phyloP scores from a whole-genome alignment of 1,139 yeast species.

The Geotrichum bryndzae region DNA sequence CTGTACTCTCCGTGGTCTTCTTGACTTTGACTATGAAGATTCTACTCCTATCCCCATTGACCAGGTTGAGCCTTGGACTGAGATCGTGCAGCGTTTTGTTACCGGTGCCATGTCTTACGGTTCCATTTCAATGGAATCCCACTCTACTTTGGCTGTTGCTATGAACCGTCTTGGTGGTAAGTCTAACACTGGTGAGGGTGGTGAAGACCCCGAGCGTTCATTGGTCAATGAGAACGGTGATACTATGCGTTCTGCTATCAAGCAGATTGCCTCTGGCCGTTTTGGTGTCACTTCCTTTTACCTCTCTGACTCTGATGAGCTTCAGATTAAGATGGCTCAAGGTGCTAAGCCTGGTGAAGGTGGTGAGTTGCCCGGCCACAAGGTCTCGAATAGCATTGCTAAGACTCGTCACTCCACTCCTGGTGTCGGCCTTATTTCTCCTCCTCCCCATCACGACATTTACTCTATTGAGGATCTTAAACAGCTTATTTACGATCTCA shows the following conservation, averaged over 20 bases:
- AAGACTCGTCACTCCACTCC: slow-evolving; percentile 95
- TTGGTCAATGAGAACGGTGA: slow-evolving; percentile 78
- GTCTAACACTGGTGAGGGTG: slow-evolving; percentile 99
- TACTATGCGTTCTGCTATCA: slow-evolving; percentile 96
- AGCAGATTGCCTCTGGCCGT: slow-evolving; percentile 96
- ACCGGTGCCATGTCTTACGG: slow-evolving; percentile 99
- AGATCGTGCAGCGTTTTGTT: slow-evolving; percentile 91
- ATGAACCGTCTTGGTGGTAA: slow-evolving; percentile 98
- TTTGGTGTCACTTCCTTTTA: slow-evolving; percentile 96
- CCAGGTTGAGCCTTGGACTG: slow-evolving; percentile 99
- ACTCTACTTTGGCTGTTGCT: slow-evolving; percentile 94
- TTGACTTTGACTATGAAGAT: slow-evolving; percentile 76
- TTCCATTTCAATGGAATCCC: slow-evolving; percentile 97
- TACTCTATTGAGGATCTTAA: slow-evolving; percentile 97
- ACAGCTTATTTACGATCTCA: slow-evolving; percentile 92
- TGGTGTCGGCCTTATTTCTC: slow-evolving; percentile 94
- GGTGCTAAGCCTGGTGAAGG: slow-evolving; percentile 99
- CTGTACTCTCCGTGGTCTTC: slow-evolving; percentile 88
- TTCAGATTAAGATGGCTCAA: slow-evolving; percentile 98
- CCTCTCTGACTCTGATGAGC: slow-evolving; percentile 92
- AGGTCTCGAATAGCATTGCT: slow-evolving; percentile 82
- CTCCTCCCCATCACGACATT: slow-evolving; percentile 98
- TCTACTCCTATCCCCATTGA: slow-evolving; percentile 81
- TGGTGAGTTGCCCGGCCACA: slow-evolving; percentile 96
- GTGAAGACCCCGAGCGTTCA: slow-evolving; percentile 94